phyloP scores from a whole-genome alignment of 1,139 yeast genomes.

The Debaryomyces udenii region DNA sequence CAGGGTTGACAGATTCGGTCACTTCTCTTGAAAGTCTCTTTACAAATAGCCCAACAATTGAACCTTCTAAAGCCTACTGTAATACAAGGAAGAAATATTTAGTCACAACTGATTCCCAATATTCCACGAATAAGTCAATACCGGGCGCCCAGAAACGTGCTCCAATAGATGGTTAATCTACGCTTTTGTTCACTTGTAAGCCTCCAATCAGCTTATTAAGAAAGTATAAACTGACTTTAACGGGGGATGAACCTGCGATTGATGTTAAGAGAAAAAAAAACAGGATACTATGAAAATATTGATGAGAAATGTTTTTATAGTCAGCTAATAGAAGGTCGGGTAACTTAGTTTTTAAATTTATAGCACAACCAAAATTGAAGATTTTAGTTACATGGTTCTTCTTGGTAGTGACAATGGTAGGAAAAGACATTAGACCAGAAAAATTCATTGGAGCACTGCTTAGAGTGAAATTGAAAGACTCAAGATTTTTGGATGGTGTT shows the following conservation, averaged over 20 bases:
- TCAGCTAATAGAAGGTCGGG: slow-evolving; percentile 6
- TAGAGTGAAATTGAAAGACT: slow-evolving; percentile 33
- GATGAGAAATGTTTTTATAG: slow-evolving; percentile 1
- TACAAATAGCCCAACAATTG: background rate
- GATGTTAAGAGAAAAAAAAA: slow-evolving; percentile 35
- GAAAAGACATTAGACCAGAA: slow-evolving; percentile 20
- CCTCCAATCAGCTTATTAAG: slow-evolving; percentile 23
- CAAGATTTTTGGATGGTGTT: slow-evolving; percentile 40
- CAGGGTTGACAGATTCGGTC: background rate
- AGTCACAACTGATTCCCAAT: slow-evolving; percentile 62
- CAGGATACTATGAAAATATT: background rate
- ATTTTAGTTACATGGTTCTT: background rate
- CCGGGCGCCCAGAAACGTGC: slow-evolving; percentile 65
- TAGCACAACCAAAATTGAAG: background rate
- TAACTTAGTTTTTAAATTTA: slow-evolving; percentile 2
- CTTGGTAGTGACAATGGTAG: background rate
- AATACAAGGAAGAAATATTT: slow-evolving; percentile 25
- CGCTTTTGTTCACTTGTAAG: slow-evolving; percentile 40
- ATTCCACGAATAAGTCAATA: slow-evolving; percentile 51
- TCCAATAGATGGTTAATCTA: slow-evolving; percentile 43
- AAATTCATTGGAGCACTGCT: slow-evolving; percentile 39
- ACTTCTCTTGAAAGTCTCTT: background rate
- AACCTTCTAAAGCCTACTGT: background rate
- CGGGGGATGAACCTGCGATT: slow-evolving; percentile 50
- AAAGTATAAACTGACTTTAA: slow-evolving; percentile 25